Percentiles rank a stretch among this genome's conserved stretches.
phyloP scores from a whole-genome alignment of 257 asterid genomes.

The Catharanthus roseus region DNA sequence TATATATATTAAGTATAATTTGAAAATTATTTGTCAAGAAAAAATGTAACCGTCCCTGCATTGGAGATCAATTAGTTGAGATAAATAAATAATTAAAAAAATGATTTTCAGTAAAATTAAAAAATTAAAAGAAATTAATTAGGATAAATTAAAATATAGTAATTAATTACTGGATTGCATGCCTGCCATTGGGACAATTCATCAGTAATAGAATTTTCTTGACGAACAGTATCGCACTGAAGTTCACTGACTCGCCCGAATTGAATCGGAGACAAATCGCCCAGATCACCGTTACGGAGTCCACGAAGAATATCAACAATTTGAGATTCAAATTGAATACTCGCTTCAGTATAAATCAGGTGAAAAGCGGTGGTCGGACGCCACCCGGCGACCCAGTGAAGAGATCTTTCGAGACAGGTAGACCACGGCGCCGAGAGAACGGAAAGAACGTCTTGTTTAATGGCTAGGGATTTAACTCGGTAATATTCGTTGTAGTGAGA shows the following conservation, averaged over 20 bases:
- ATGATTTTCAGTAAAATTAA: too few species aligned
- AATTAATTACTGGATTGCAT: constrained; percentile 1
- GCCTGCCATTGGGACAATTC: constrained; percentile 79
- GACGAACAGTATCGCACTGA: constrained; percentile 62
- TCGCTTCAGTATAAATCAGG: constrained; percentile 66
- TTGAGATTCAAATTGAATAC: constrained; percentile 71
- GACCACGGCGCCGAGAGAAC: constrained; percentile 60
- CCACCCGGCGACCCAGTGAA: constrained; percentile 88
- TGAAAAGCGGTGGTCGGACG: constrained; percentile 87
- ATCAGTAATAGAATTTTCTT: constrained; percentile 53
- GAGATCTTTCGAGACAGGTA: constrained; percentile 57
- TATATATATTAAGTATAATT: too few species aligned
- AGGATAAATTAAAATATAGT: too few species aligned
- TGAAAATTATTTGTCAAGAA: too few species aligned
- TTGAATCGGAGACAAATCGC: constrained; percentile 66
- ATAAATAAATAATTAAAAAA: too few species aligned
- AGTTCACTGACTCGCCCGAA: constrained; percentile 75
- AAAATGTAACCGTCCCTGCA: too few species aligned
- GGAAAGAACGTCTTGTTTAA: constrained; percentile 38
- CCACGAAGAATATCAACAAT: constrained; percentile 65
- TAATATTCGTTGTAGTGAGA: constrained; percentile 56
- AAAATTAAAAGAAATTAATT: too few species aligned
- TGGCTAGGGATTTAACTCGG: constrained; percentile 37
- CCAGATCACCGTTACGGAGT: constrained; percentile 61
- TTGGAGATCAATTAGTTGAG: too few species aligned